Evolutionary conservation across 179 eudicot species (phyloP), one percentile per base, ranked within the genome.

Genomic region (Silene coronaria): DNA sequence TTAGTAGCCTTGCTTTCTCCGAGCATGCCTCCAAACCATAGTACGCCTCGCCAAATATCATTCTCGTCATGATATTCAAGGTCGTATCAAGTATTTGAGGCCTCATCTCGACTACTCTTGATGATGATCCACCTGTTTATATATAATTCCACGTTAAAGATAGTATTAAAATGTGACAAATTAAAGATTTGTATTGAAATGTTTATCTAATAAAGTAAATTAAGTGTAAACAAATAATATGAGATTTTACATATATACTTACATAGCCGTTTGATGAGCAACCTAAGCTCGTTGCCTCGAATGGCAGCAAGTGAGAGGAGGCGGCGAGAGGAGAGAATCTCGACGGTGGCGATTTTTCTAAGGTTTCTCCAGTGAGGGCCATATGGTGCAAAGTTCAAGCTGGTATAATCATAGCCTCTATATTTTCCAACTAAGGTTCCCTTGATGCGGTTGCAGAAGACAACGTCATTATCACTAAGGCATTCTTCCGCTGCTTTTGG

Each of bases 31-130:
- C 69, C 21, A 14, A 17, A 65, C 81, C 83, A 24, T 64, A 83
- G 30, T 71, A 78, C 11, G 73, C 45, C 72, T 80, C 80, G 7
- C 83, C 81, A 3, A 76, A 75, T 2, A 79, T 69, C 82, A 75
- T 75, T 55, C 78, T 75, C 76, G 76, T 79, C 82, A 75, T 79
- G 0, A 70, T 42, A 9, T 79, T 79, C 19, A 38, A 45, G 5
- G 78, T 75, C 5, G 72, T 21, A 42, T 70, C 75, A 9, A 61
- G 28, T 0, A 79, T 22, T 26, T 27, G 34, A 30, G 34, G 34
- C 34, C 34, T 30, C 34, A 30, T 30, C 34, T 30, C 34, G 34
- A 30, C 34, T 30, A 30, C 34, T 30, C 34, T 30, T 30, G 34
- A 30, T 30, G 34, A 30, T 30, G 34, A 30, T 30, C 34, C 34